These are phyloP conservation scores for Colletotrichum cereale DNA, from an alignment of 2,329 filamentous ascomycete species.

Conservation along the genomic window DNA sequence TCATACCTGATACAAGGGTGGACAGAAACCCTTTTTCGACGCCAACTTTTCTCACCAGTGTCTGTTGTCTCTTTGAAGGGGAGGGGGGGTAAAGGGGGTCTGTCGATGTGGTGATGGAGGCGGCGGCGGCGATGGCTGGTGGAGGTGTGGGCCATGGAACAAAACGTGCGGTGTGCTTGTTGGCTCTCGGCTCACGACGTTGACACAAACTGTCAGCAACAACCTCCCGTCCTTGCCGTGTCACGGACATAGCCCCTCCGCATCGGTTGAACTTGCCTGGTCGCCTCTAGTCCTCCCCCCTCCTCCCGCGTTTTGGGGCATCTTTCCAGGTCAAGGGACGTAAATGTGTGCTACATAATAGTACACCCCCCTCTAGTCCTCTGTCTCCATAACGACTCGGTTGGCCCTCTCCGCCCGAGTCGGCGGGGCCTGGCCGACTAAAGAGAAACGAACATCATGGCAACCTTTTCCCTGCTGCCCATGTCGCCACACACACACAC, in stretches of 20 bases:
- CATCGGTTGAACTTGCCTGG: background rate
- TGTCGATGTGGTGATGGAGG: background rate
- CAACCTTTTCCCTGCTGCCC: background rate
- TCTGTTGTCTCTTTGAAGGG: background rate
- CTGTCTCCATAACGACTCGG: background rate
- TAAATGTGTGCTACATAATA: too few relatives aligned
- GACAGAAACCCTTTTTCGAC: background rate
- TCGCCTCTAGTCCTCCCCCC: too few relatives aligned
- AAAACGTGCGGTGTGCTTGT: background rate
- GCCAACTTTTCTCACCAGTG: background rate
- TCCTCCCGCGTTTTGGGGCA: background rate
- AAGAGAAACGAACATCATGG: conserved; percentile 1
- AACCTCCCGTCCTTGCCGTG: background rate
- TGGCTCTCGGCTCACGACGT: background rate
- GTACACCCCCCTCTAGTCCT: background rate
- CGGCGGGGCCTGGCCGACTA: background rate
- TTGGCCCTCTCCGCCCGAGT: background rate
- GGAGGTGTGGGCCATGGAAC: background rate
- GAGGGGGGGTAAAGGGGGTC: too few relatives aligned
- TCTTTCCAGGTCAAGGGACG: background rate
- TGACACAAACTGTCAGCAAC: background rate
- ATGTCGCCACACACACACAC: background rate
- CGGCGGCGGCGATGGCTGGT: too few relatives aligned
- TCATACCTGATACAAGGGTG: conserved; percentile 4
- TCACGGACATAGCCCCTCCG: background rate